Conservation (phyloP, 2,329 filamentous ascomycete genomes). For the Alternaria sp. region DNA sequence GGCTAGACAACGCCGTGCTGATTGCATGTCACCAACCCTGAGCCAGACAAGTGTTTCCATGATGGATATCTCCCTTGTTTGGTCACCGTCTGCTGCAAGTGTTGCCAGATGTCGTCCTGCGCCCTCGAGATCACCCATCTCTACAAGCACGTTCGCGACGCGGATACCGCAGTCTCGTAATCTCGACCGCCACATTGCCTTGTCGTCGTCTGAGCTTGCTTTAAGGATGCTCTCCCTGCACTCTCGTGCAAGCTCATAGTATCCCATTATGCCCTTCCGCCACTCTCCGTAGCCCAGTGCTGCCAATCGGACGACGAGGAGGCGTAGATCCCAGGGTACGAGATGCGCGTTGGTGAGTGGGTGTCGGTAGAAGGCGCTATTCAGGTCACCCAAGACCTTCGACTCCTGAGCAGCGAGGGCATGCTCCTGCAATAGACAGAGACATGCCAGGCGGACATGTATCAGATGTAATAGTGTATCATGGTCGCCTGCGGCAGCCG, state of each 20-base stretch:
- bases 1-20: slow-evolving; percentile 67
- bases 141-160: slow-evolving; percentile 72
- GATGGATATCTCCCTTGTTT: slow-evolving; percentile 44
- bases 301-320: slow-evolving; percentile 84
- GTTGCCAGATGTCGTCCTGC: slow-evolving; percentile 77
- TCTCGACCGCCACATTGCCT: slow-evolving; percentile 74
- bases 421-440: slow-evolving; percentile 78
- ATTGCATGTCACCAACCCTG: slow-evolving; percentile 77
- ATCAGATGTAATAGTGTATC: slow-evolving; percentile 77
- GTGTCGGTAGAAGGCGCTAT: slow-evolving; percentile 61
- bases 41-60: slow-evolving; percentile 74
- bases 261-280: slow-evolving; percentile 84
- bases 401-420: slow-evolving; percentile 67
- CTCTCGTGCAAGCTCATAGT: slow-evolving; percentile 87
- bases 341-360: slow-evolving; percentile 62
- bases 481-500: slow-evolving; percentile 64
- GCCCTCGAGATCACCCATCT: slow-evolving; percentile 87
- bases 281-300: slow-evolving; percentile 87
- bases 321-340: slow-evolving; percentile 86
- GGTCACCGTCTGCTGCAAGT: slow-evolving; percentile 52
- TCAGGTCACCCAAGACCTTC: slow-evolving; percentile 69
- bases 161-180: slow-evolving; percentile 77
- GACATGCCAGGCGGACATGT: slow-evolving; percentile 81
- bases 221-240: slow-evolving; percentile 68
- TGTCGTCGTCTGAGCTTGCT: slow-evolving; percentile 58